Evolutionary conservation across 208 protist genomes (phyloP), one percentile per base, ranked within the genome.

Genomic region (Angomonas deanei): DNA sequence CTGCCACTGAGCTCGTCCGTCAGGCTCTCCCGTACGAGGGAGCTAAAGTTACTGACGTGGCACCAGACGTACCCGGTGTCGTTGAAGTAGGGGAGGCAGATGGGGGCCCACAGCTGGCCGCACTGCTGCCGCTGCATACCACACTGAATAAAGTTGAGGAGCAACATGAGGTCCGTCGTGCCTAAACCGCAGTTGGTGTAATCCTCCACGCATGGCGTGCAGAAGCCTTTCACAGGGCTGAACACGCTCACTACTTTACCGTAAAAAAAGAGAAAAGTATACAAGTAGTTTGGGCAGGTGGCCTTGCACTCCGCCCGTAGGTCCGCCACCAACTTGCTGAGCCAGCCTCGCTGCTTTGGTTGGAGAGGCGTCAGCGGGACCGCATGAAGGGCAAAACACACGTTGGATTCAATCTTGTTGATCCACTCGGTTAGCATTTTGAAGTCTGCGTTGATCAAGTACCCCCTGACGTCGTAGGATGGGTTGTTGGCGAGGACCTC

Each of bases 61-160:
- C 77, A 87, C 85, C 88, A 94, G 13, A 94, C 60, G 56, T 91
- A 94, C 48, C 84, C 84, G 27, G 66, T 77, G 48, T 63, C 56
- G 70, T 92, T 91, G 62, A 86, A 92, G 36, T 69, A 63, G 1
- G 84, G 84, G 11, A 94, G 69, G 59, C 84, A 90, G 53, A 94
- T 26, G 21, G 88, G 88, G 23, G 76, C 82, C 85, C 88, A 94
- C 15, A 73, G 74, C 59, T 91, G 82, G 5, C 80, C 80, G 1
- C 65, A 53, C 39, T 88, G 87, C 50, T 72, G 66, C 13, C 66
- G 74, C 31, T 56, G 53, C 36, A 76, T 58, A n/a, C 84, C 70
- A 21, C 68, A 78, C 24, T 64, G 60, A 0, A 72, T 69, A 66
- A 88, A 89, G 55, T 87, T 72, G 26, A 86, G 57, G 4, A 93